Percentiles rank a stretch among this genome's conserved stretches.
These are phyloP conservation scores for Sugiyamaella chiloensis DNA, from an alignment of 805 yeast genomes.

Conservation along the genomic window DNA sequence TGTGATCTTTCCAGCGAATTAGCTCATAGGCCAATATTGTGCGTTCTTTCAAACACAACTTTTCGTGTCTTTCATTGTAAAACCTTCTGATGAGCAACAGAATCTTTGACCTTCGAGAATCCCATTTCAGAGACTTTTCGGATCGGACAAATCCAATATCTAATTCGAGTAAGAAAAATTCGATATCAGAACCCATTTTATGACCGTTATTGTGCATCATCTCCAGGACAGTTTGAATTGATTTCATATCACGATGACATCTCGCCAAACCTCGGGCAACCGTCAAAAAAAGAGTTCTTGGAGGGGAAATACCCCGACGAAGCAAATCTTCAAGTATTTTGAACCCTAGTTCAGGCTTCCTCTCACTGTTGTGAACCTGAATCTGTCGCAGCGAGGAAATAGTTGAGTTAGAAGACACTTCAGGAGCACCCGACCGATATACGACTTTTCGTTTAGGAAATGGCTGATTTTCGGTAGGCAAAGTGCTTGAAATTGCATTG, in stretches of 20 bases:
- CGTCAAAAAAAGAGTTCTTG: constrained; percentile 12
- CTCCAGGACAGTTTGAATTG: constrained; percentile 8
- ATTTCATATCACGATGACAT: not conserved
- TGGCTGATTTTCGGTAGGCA: not conserved
- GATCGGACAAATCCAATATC: constrained; percentile 3
- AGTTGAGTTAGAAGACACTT: not conserved
- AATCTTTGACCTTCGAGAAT: constrained; percentile 1
- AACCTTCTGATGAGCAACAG: constrained; percentile 8
- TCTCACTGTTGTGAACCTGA: constrained; percentile 6
- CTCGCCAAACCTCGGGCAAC: constrained; percentile 16
- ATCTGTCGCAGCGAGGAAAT: constrained; percentile 10
- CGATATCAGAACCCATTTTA: constrained; percentile 4
- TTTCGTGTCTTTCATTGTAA: constrained; percentile 1
- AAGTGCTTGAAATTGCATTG: not conserved
- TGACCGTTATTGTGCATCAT: constrained; percentile 19
- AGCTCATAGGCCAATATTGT: constrained; percentile 17
- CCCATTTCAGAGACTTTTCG: not conserved
- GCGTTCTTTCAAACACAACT: constrained; percentile 10
- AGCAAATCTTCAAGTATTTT: constrained; percentile 14
- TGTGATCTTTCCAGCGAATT: constrained; percentile 8
- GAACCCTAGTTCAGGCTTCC: constrained; percentile 11
- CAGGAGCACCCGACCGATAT: not conserved
- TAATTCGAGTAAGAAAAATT: constrained; percentile 8
- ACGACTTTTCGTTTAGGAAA: not conserved
- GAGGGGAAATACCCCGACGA: constrained; percentile 16